Percentiles rank a stretch among this genome's conserved stretches.
Evolutionary conservation across 2,329 filamentous ascomycete genomes (phyloP).

Genomic region (Xylariaceae sp.): DNA sequence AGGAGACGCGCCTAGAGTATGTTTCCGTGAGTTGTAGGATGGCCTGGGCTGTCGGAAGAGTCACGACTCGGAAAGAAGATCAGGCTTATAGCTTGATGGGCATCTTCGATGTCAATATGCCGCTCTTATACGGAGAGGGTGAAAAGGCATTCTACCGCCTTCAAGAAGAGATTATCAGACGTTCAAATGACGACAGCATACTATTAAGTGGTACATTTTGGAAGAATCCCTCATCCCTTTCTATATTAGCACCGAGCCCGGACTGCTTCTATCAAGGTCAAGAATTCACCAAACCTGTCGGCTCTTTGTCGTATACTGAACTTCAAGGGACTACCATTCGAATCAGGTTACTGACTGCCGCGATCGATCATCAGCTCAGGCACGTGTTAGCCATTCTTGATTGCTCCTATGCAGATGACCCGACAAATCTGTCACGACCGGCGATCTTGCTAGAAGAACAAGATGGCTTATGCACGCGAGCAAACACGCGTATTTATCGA

Average conservation of each 20-base stretch:
- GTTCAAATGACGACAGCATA: conserved; percentile 2
- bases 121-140: conserved; percentile 11
- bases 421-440: not conserved
- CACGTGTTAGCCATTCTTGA: not conserved
- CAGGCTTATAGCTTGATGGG: conserved; percentile 9
- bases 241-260: not conserved
- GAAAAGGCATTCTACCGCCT: conserved; percentile 7
- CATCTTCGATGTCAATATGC: conserved; percentile 12
- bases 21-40: conserved; percentile 5
- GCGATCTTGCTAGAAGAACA: not conserved
- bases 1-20: not conserved
- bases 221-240: not conserved
- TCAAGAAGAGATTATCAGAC: conserved; percentile 10
- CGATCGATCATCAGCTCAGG: not conserved
- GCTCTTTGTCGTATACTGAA: not conserved
- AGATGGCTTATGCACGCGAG: not conserved
- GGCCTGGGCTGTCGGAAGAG: conserved; percentile 4
- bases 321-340: not conserved
- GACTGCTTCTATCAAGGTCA: not conserved
- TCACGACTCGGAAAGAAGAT: conserved; percentile 10
- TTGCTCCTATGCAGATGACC: not conserved
- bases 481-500: not conserved
- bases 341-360: not conserved
- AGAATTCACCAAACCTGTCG: not conserved
- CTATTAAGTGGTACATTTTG: not conserved